Conservation (phyloP, 1,284 basidiomycete genomes). For the Leucoagaricus sp. region DNA sequence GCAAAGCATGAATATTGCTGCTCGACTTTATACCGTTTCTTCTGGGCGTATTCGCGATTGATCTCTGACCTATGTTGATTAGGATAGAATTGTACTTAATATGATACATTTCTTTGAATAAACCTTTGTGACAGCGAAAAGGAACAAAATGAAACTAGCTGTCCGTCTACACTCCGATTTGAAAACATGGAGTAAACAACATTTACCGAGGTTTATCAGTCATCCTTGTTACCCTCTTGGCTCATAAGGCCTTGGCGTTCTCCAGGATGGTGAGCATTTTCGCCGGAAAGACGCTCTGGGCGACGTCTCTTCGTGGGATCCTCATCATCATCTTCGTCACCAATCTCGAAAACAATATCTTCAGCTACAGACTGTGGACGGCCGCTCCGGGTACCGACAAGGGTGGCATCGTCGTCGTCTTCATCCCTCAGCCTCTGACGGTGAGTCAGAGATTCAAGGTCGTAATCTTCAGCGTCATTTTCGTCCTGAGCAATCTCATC, state of each 20-base stretch:
- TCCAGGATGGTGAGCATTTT: slow-evolving; percentile 47
- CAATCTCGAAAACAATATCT: slow-evolving; percentile 92
- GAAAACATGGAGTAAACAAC: neutral
- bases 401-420: slow-evolving; percentile 68
- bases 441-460: slow-evolving; percentile 72
- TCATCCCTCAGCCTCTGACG: slow-evolving; percentile 55
- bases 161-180: neutral
- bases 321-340: slow-evolving; percentile 81
- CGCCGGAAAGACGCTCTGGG: slow-evolving; percentile 44
- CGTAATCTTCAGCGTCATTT: slow-evolving; percentile 91
- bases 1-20: slow-evolving; percentile 91
- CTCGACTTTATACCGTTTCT: slow-evolving; percentile 80
- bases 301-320: slow-evolving; percentile 50
- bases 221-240: slow-evolving; percentile 15
- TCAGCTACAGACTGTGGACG: slow-evolving; percentile 52
- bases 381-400: slow-evolving; percentile 56
- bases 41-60: slow-evolving; percentile 80
- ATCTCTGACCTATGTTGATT: slow-evolving; percentile 19
- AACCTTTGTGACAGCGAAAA: neutral
- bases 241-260: slow-evolving; percentile 69
- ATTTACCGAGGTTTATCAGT: slow-evolving; percentile 14
- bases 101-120: slow-evolving; percentile 9
- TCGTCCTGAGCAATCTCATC: slow-evolving; percentile 89
- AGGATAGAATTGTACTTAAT: slow-evolving; percentile 16
- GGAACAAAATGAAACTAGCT: neutral